These are phyloP conservation scores for Wickerhamiella spandovensis DNA, from an alignment of 805 yeast species.

Conservation along the genomic window DNA sequence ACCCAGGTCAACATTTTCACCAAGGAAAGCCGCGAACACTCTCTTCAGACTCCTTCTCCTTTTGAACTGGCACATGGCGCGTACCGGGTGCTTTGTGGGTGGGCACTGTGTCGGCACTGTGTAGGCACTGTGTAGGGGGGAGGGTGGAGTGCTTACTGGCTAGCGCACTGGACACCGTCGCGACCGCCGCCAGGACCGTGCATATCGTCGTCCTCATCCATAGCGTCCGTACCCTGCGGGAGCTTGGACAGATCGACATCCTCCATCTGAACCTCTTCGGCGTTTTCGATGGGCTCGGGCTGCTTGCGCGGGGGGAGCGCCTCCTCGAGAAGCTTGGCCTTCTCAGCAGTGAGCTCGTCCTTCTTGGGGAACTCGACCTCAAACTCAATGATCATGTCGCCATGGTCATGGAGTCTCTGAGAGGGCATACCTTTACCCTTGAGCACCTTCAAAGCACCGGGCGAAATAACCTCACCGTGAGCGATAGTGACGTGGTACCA, in stretches of 20 bases:
- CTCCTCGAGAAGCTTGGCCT: conserved; percentile 56
- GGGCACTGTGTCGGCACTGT: too few relatives aligned
- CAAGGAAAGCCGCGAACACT: neutral
- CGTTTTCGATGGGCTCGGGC: conserved; percentile 50
- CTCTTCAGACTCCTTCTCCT: neutral
- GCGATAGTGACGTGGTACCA: conserved; percentile 68
- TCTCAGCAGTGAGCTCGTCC: conserved; percentile 54
- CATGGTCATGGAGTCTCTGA: conserved; percentile 73
- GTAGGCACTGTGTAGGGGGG: too few relatives aligned
- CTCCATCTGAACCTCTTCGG: conserved; percentile 52
- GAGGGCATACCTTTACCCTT: conserved; percentile 97
- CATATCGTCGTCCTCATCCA: conserved; percentile 47
- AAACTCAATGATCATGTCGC: conserved; percentile 78
- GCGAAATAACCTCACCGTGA: conserved; percentile 88
- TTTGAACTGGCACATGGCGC: too few relatives aligned
- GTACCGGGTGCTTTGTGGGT: too few relatives aligned
- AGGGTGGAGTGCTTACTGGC: too few relatives aligned
- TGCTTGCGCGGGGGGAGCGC: conserved; percentile 68
- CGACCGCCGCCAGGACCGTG: conserved; percentile 32
- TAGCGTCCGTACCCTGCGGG: conserved; percentile 21
- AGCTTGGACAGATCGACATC: conserved; percentile 59
- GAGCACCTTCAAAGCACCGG: conserved; percentile 67
- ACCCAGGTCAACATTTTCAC: neutral
- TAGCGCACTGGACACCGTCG: conserved; percentile 84
- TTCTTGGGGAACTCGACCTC: conserved; percentile 75